Conservation (phyloP, 345 rosid species). For the Crucihimalaya himalaica region DNA sequence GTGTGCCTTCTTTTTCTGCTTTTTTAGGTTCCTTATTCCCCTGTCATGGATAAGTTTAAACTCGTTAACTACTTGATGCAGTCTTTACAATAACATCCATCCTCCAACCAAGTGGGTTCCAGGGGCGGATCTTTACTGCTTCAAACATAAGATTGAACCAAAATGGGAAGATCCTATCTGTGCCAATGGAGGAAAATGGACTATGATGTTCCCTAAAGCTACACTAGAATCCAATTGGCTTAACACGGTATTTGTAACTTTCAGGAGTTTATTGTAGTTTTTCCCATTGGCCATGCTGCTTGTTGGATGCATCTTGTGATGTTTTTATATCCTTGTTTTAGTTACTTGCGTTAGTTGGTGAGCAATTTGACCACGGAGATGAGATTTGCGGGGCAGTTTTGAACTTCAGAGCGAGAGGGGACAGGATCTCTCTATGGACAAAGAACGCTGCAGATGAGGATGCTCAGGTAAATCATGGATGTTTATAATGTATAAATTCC, state of each 20-base stretch:
- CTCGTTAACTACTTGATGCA: constrained; percentile 35
- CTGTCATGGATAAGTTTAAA: neutral
- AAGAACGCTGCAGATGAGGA: constrained; percentile 84
- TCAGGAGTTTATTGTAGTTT: neutral
- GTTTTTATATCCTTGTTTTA: constrained; percentile 29
- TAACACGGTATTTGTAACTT: constrained; percentile 58
- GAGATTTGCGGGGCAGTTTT: constrained; percentile 95
- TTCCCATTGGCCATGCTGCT: neutral
- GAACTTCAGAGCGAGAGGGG: constrained; percentile 64
- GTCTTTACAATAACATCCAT: constrained; percentile 79
- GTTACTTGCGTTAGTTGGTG: constrained; percentile 87
- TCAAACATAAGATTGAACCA: constrained; percentile 80
- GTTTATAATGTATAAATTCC: neutral
- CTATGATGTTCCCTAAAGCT: constrained; percentile 48
- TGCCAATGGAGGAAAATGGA: constrained; percentile 95
- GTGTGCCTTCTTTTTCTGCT: neutral
- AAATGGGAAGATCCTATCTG: constrained; percentile 98
- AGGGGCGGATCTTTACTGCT: constrained; percentile 78
- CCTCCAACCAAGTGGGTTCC: constrained; percentile 64
- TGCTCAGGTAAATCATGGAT: constrained; percentile 57
- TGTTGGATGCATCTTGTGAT: constrained; percentile 8
- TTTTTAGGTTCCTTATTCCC: neutral
- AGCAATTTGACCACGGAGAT: constrained; percentile 86
- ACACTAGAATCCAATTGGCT: constrained; percentile 76
- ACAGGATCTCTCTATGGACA: constrained; percentile 80